Evolutionary conservation across 1,284 basidiomycete species (phyloP).

Genomic region (Leccinum fuscescens): DNA sequence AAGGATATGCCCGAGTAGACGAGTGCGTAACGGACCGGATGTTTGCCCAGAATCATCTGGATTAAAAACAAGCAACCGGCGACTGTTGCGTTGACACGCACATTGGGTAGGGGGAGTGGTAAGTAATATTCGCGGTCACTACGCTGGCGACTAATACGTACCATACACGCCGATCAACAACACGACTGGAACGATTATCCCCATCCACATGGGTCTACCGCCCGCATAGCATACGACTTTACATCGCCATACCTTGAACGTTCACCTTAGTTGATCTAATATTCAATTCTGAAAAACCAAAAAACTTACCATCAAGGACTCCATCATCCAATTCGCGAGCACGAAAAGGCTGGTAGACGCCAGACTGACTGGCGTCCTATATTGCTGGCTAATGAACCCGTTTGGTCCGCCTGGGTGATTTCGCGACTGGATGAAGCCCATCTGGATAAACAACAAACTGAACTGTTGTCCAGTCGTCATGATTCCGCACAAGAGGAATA

Average conservation of each 20-base stretch:
- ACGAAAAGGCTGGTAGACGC: conserved; percentile 14
- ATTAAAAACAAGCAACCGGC: conserved; percentile 13
- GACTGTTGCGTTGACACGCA: conserved; percentile 7
- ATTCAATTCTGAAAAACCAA: neutral
- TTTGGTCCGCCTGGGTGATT: conserved; percentile 25
- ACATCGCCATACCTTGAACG: conserved; percentile 26
- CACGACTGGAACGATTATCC: conserved; percentile 12
- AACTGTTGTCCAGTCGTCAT: conserved; percentile 19
- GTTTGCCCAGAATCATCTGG: neutral
- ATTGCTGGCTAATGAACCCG: conserved; percentile 14
- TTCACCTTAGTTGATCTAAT: neutral
- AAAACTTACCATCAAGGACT: conserved; percentile 25
- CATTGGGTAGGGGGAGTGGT: neutral
- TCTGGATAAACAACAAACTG: conserved; percentile 18
- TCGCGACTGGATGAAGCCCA: conserved; percentile 15
- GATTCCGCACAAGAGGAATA: conserved; percentile 13
- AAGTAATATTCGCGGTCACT: neutral
- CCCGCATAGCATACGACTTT: conserved; percentile 20
- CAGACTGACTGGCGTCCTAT: conserved; percentile 7
- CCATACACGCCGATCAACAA: conserved; percentile 15
- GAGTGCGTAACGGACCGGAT: conserved; percentile 1
- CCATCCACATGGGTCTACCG: conserved; percentile 11
- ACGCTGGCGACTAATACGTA: conserved; percentile 4
- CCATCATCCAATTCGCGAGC: conserved; percentile 27
- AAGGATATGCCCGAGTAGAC: conserved; percentile 17